Base-by-base conservation (phyloP, 2,329 filamentous ascomycete genomes). In the Alternaria burnsii region DNA sequence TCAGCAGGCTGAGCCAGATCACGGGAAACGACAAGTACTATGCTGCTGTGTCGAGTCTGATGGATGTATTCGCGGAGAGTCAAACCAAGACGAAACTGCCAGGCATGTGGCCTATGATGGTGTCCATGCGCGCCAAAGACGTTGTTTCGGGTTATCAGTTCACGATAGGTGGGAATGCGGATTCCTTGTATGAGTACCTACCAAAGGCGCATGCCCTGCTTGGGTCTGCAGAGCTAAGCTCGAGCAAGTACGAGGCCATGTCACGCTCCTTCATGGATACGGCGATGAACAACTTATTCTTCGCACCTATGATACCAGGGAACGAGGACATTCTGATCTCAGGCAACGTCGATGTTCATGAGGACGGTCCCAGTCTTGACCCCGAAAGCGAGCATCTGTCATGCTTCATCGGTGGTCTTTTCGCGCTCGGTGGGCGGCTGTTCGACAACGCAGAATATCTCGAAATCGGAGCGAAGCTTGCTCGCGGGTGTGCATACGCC, bases 371-470 rank as follows among this genome's bases (percentile, higher is more conserved):
- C 6, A 66, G 55, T 5, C 62, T 77, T 9, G 78, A 82, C 11
- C 80, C 86, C 12, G 82, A 87, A 68, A 84, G 82, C 43, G 83
- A 86, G 48, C 87, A 89, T 74, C 79, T 89, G 8, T 83, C 81
- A 8, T 89, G 87, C 74, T 89, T 88, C 70, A 80, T 84, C 3
- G 87, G 87, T 14, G 87, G 86, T 43, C 88, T 88, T 85, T 85
- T 87, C 65, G 87, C 82, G 0, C 76, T 89, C 1, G 87, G 84
- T 5, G 84, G 86, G 38, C 85, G 84, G 63, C 70, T 88, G 2
- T 88, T 88, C 69, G 76, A 81, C 14, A 76, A 84, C 26, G 75
- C 82, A 2, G 73, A 76, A 12, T 85, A 89, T 65, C 77, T 89
- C 60, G 79, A 83, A 1, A 81, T 88, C 32, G 87, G 85, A 30